Conservation (phyloP, 2,329 filamentous ascomycete genomes). For the Aspergillus pseudoviridinutans region DNA sequence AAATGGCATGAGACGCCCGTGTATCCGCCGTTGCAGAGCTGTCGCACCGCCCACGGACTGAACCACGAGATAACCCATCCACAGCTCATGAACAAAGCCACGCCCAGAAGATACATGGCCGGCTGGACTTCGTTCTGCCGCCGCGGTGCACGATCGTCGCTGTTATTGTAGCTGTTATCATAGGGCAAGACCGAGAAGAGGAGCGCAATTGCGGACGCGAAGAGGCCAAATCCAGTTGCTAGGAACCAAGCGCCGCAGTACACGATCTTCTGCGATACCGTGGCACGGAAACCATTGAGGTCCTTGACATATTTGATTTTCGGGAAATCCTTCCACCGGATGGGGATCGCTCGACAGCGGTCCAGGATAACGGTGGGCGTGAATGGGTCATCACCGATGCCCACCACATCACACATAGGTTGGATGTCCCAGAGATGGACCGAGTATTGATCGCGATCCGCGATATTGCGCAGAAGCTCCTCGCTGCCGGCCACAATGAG, state of each 20-base stretch:
- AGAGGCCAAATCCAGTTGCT: conserved; percentile 1
- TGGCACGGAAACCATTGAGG: conserved; percentile 6
- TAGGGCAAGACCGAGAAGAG: not conserved
- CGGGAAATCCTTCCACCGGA: conserved; percentile 31
- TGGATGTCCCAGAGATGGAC: conserved; percentile 31
- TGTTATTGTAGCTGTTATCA: too few species aligned
- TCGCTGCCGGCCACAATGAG: conserved; percentile 5
- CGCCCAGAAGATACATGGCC: too few species aligned
- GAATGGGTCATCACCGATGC: conserved; percentile 26
- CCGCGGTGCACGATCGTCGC: too few species aligned
- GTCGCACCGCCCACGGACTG: conserved; percentile 11
- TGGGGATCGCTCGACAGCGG: conserved; percentile 26
- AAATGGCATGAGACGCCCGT: conserved; percentile 8
- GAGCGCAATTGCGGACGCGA: conserved; percentile 3
- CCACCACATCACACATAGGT: conserved; percentile 29
- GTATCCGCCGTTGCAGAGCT: conserved; percentile 10
- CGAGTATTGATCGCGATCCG: conserved; percentile 21
- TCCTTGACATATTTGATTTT: conserved; percentile 15
- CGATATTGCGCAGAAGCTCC: conserved; percentile 14
- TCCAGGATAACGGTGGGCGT: conserved; percentile 23
- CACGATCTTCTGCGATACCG: conserved; percentile 7
- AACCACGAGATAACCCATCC: conserved; percentile 14
- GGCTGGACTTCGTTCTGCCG: too few species aligned
- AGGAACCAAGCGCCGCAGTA: conserved; percentile 10
- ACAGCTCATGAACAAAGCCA: not conserved